A percentile compares a stretch with the other conserved stretches of the same genome.
Conservation (phyloP, 2,329 filamentous ascomycete genomes). For the Phyllosticta paracitricarpa region DNA sequence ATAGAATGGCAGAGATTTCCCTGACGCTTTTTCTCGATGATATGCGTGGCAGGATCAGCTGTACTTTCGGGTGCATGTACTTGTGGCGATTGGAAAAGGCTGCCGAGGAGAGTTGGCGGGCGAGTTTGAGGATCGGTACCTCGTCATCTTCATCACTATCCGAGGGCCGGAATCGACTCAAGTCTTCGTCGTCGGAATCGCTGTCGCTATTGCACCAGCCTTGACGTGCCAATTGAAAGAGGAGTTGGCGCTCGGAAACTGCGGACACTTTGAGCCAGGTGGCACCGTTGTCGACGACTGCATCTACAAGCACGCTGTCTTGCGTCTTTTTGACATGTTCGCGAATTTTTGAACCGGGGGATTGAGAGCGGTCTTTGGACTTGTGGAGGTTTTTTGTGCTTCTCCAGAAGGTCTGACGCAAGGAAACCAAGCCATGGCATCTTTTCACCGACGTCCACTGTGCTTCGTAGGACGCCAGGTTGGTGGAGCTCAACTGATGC, state of each 20-base stretch:
- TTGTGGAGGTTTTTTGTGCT: neutral
- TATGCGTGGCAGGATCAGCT: constrained; percentile 46
- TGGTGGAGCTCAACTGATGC: constrained; percentile 55
- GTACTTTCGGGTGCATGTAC: constrained; percentile 39
- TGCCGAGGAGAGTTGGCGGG: constrained; percentile 48
- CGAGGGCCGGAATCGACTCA: constrained; percentile 27
- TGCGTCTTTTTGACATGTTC: constrained; percentile 24
- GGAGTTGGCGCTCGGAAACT: constrained; percentile 50
- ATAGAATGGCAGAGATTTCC: constrained; percentile 48
- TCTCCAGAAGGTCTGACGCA: constrained; percentile 34
- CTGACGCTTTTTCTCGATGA: constrained; percentile 41
- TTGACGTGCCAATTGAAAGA: constrained; percentile 60
- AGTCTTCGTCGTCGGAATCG: constrained; percentile 36
- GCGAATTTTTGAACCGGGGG: neutral
- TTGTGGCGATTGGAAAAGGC: constrained; percentile 40
- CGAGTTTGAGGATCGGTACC: constrained; percentile 51
- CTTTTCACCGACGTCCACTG: constrained; percentile 54
- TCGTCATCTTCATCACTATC: constrained; percentile 44
- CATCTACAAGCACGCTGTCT: constrained; percentile 50
- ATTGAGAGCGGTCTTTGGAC: neutral
- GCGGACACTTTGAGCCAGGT: constrained; percentile 63
- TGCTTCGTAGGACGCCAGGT: constrained; percentile 54
- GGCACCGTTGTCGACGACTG: constrained; percentile 51
- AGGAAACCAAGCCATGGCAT: constrained; percentile 45
- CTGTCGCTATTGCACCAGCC: constrained; percentile 49